Conservation (phyloP, 1,284 basidiomycete genomes). For the Phellinidium pouzarii region DNA sequence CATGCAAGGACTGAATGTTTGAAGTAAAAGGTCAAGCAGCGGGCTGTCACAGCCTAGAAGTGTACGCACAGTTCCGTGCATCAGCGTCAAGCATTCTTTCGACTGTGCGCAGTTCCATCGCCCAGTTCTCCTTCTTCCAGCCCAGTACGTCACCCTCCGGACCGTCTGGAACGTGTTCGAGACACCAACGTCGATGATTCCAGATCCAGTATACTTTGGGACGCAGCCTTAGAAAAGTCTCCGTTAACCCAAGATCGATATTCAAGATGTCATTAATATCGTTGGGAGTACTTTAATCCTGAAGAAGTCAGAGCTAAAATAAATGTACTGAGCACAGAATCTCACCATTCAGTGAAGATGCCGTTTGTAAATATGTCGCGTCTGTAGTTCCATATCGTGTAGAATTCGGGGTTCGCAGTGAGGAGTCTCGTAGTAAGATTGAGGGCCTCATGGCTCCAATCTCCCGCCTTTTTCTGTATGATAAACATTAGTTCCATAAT, state of each 20-base stretch:
- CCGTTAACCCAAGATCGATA: slow-evolving; percentile 77
- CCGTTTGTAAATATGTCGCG: slow-evolving; percentile 70
- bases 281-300: slow-evolving; percentile 45
- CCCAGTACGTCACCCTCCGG: slow-evolving; percentile 48
- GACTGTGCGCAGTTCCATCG: slow-evolving; percentile 75
- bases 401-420: slow-evolving; percentile 83
- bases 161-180: slow-evolving; percentile 73
- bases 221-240: slow-evolving; percentile 68
- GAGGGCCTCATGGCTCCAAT: slow-evolving; percentile 66
- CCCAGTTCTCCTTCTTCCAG: slow-evolving; percentile 78
- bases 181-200: slow-evolving; percentile 93
- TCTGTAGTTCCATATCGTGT: slow-evolving; percentile 91
- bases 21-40: background rate
- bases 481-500: background rate
- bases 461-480: slow-evolving; percentile 56
- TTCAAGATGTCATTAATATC: slow-evolving; percentile 60
- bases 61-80: slow-evolving; percentile 77
- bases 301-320: slow-evolving; percentile 6
- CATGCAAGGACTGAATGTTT: slow-evolving; percentile 75
- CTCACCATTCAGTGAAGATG: slow-evolving; percentile 62
- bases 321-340: slow-evolving; percentile 1
- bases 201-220: slow-evolving; percentile 97
- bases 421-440: slow-evolving; percentile 71
- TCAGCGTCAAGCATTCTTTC: slow-evolving; percentile 88
- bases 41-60: background rate